Conservation (phyloP, 2,329 filamentous ascomycete species). For the Claviceps humidiphila region DNA sequence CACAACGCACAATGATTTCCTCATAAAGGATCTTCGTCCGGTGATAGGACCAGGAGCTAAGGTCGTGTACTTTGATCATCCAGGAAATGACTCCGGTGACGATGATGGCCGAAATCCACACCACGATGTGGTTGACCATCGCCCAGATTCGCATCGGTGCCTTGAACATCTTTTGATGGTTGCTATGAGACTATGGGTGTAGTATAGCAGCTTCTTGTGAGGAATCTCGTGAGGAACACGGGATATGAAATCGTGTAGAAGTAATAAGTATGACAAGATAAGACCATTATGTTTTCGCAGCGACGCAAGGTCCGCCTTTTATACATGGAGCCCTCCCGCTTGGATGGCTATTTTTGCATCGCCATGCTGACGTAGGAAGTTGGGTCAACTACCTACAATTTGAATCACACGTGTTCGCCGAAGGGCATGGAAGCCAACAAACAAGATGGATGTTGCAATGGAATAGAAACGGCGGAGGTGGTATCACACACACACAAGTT, state of each 20-base stretch:
- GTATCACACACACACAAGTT: neutral
- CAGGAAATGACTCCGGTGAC: conserved; percentile 13
- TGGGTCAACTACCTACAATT: neutral
- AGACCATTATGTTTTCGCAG: too few species aligned
- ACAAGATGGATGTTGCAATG: neutral
- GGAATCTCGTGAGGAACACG: neutral
- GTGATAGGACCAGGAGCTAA: neutral
- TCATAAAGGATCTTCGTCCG: conserved; percentile 11
- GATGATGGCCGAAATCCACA: conserved; percentile 12
- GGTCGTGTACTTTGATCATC: conserved; percentile 7
- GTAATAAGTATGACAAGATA: too few species aligned
- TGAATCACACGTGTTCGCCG: neutral
- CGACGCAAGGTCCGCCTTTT: neutral
- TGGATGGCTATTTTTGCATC: neutral
- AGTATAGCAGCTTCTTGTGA: neutral
- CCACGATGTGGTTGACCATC: conserved; percentile 11
- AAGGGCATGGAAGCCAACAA: too few species aligned
- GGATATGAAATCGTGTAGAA: neutral
- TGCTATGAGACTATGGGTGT: neutral
- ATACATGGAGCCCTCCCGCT: neutral
- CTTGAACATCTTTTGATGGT: neutral
- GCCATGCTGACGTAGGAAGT: neutral
- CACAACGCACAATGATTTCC: conserved; percentile 11
- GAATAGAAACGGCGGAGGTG: neutral
- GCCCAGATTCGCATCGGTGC: conserved; percentile 1